Base-by-base conservation (phyloP, 441 rosid genomes). In the Erodium chrysanthum region DNA sequence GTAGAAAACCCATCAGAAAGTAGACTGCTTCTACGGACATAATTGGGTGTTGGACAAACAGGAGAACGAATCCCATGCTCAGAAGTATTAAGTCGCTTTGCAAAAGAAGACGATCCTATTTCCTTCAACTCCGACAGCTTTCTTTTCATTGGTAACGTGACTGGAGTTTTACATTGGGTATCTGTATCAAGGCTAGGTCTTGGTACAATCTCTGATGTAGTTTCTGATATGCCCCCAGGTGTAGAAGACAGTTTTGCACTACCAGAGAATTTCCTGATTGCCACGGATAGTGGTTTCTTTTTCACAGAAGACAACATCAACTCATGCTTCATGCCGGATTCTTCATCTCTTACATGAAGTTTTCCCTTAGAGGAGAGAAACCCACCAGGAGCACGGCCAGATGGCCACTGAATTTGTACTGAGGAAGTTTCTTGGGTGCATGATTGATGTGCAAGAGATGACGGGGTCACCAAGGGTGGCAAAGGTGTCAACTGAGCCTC, bases 401-500 rank as follows among this genome's bases (percentile, higher is more conserved):
- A 86, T 20, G 97, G 99, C 99, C 99, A 95, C 70, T 87, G 97
- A 54, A 84, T 73, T 54, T 84, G 96, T 63, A 76, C 73, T 35
- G 78, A 78, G 15, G 88, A 73, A 56, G 76, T 78, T 74, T 94
- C 99, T 68, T 83, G 96, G 1, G 82, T 61, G 66, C 86, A 69
- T 56, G 75, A 71, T 68, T 83, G 90, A 76, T 79, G 87, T 68
- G 83, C 77, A 67, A 88, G 85, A 62, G 88, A 86, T 70, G 92
- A 81, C 66, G 92, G 84, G 64, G 85, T 83, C 11, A 85, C 89
- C 80, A 80, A 71, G 9, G 81, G 75, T 59, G 93, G 83, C 68
- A 95, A 82, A 77, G 99, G 96, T 65, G 84, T 82, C 82, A 95
- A 79, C 71, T 91, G 94, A 70, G 96, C 92, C 84, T 95, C 99